phyloP scores from a whole-genome alignment of 371 early-diverging fungal genomes.

The Nematocida displodere region DNA sequence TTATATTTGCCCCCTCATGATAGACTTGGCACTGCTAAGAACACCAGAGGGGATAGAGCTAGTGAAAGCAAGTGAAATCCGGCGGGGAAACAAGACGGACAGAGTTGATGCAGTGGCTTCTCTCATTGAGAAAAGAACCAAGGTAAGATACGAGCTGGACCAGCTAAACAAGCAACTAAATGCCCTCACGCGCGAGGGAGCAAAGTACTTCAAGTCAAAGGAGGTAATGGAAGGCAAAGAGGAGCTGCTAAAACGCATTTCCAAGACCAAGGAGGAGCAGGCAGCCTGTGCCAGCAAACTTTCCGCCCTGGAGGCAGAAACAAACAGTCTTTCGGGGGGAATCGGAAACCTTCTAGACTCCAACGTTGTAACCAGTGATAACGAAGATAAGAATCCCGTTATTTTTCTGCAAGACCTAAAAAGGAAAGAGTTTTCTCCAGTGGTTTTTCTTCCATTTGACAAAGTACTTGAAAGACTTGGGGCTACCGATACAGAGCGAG shows the following conservation, averaged over 20 bases:
- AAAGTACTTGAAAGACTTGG: conserved; percentile 70
- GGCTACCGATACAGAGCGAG: conserved; percentile 82
- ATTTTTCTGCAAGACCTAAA: conserved; percentile 68
- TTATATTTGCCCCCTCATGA: conserved; percentile 39
- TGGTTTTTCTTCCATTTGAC: conserved; percentile 67
- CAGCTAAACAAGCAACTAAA: conserved; percentile 59
- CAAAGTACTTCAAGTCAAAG: conserved; percentile 45
- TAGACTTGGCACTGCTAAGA: conserved; percentile 40
- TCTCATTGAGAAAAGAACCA: conserved; percentile 55
- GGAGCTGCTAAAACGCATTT: conserved; percentile 19
- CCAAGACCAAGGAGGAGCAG: conserved; percentile 4
- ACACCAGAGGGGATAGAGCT: conserved; percentile 16
- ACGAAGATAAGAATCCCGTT: conserved; percentile 80
- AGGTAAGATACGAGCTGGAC: conserved; percentile 54
- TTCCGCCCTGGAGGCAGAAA: conserved; percentile 42
- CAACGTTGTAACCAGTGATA: conserved; percentile 75
- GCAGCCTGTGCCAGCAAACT: conserved; percentile 17
- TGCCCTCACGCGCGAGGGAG: conserved; percentile 24
- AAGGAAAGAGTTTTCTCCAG: conserved; percentile 58
- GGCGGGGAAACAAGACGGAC: conserved; percentile 49
- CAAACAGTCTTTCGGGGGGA: conserved; percentile 65
- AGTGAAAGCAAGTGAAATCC: conserved; percentile 59
- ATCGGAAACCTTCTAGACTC: conserved; percentile 92
- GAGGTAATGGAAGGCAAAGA: conserved; percentile 2
- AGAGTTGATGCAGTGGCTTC: conserved; percentile 48